Conservation (phyloP, 192 early-diverging fungal genomes). For the Backusella morwellensis region DNA sequence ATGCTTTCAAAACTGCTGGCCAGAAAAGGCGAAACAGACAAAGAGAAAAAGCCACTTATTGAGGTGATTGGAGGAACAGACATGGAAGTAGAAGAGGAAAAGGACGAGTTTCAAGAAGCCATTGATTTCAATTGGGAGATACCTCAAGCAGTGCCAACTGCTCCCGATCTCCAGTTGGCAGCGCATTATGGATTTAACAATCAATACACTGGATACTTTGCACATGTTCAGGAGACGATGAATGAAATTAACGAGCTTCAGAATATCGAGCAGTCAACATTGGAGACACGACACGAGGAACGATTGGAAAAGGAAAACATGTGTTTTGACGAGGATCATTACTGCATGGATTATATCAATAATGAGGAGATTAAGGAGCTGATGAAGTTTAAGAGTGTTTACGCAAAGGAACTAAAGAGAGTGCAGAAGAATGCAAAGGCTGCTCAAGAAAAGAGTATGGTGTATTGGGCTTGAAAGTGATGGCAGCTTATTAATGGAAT, state of each 20-base stretch:
- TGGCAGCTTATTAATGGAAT: too few relatives aligned
- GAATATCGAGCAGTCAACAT: conserved; percentile 56
- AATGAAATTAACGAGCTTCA: conserved; percentile 69
- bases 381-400: conserved; percentile 71
- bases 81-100: conserved; percentile 7
- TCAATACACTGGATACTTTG: conserved; percentile 74
- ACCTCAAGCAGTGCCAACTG: conserved; percentile 58
- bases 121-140: conserved; percentile 88
- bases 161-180: conserved; percentile 13
- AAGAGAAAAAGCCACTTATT: conserved; percentile 56
- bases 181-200: conserved; percentile 88
- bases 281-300: conserved; percentile 52
- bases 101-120: conserved; percentile 28
- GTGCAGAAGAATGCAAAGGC: conserved; percentile 56
- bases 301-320: conserved; percentile 71
- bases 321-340: conserved; percentile 93
- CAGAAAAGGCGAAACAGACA: conserved; percentile 39
- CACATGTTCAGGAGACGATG: conserved; percentile 66
- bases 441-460: conserved; percentile 8
- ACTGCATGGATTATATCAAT: conserved; percentile 81
- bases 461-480: background rate
- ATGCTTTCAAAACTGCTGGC: conserved; percentile 85
- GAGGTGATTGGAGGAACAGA: conserved; percentile 51
- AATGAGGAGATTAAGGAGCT: conserved; percentile 82
- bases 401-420: conserved; percentile 59